Conservation (phyloP, 805 yeast species). For the Ogataea methylovora region DNA sequence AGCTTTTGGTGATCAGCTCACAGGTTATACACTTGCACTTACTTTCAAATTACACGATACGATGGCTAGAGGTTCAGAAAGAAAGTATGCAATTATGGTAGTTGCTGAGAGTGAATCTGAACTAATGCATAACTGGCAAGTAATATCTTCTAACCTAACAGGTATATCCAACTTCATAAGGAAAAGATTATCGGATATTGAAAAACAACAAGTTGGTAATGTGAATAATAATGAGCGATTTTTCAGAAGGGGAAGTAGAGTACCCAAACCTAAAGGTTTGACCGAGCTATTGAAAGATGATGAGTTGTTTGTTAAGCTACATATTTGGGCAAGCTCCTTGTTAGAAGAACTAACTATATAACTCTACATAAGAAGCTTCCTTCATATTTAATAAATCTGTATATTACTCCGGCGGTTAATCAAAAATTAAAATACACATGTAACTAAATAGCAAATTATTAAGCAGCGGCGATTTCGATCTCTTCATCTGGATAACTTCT, state of each 20-base stretch:
- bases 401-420: too few relatives aligned
- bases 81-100: conserved; percentile 56
- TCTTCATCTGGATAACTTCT: conserved; percentile 45
- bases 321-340: conserved; percentile 55
- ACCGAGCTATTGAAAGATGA: conserved; percentile 48
- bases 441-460: too few relatives aligned
- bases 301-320: conserved; percentile 47
- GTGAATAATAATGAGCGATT: conserved; percentile 39
- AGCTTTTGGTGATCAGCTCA: conserved; percentile 52
- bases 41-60: conserved; percentile 57
- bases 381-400: too few relatives aligned
- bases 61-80: conserved; percentile 67
- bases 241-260: conserved; percentile 42
- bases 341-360: conserved; percentile 21
- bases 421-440: too few relatives aligned
- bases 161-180: conserved; percentile 34
- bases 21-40: conserved; percentile 53
- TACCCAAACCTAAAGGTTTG: conserved; percentile 48
- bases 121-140: conserved; percentile 48
- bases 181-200: conserved; percentile 19
- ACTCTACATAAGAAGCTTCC: too few relatives aligned
- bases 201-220: conserved; percentile 4
- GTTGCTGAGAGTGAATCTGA: conserved; percentile 47
- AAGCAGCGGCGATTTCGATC: too few relatives aligned
- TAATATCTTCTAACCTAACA: conserved; percentile 33